Evolutionary conservation across 1,284 basidiomycete genomes (phyloP), one percentile per base, ranked within the genome.

Genomic region (Irpex rosettiformis): DNA sequence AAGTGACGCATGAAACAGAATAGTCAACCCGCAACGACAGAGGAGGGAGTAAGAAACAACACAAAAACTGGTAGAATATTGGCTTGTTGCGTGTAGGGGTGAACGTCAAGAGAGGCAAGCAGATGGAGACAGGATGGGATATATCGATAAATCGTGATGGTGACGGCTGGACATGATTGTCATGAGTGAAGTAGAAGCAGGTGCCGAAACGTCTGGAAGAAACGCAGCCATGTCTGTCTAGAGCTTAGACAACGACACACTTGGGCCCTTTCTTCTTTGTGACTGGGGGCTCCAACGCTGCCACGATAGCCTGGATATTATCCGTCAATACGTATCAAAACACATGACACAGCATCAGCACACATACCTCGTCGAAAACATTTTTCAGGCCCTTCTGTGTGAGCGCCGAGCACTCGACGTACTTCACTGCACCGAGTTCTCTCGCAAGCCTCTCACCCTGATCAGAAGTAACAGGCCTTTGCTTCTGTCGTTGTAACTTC

Each of bases 341-440:
- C 4, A 21, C 48, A 28, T 49, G 48, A n/a, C 48, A 24, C 24
- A 49, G 48, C 3, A 2, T 5, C 27, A 3, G 27, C 6, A 24
- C 7, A 79, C 87, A 72, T 73, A 93, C 94, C 89, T 99, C 97
- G 75, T 99, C 96, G 75, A 99, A 99, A 61, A 99, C 96, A 74
- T 98, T 98, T 91, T 99, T 99, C 75, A 99, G 78, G 6, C 97
- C 96, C 81, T 96, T 95, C 84, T 99, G 96, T 66, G 97, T 99
- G 77, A 99, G 78, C 54, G 96, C 97, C 59, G 96, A 98, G 78
- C 97, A 99, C 78, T 99, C 96, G 60, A 98, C 96, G 75, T 98
- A 99, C 77, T 98, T 99, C 75, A 99, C 95, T 37, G 96, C 96
- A 45, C 96, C 96, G 55, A 99, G 81, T 70, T 99, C 97, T 73